Conservation (phyloP, 179 eudicot species). For the Nepenthes alata region DNA sequence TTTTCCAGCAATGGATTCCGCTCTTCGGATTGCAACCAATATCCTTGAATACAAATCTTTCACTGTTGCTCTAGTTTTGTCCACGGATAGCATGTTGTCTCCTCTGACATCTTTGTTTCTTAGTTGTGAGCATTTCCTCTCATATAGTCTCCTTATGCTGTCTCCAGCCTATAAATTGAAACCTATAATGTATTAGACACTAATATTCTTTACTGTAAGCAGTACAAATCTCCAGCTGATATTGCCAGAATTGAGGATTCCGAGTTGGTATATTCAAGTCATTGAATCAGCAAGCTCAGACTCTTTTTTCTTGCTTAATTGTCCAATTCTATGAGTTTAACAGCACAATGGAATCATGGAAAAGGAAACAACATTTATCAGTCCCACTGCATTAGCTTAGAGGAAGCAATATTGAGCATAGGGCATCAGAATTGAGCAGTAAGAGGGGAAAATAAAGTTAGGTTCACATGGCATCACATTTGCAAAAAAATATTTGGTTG, state of each 20-base stretch:
- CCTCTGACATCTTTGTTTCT: conserved; percentile 64
- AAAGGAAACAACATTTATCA: background rate
- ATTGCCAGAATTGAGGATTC: too few relatives aligned
- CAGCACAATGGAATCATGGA: background rate
- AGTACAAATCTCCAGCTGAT: background rate
- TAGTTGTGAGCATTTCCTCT: conserved; percentile 70
- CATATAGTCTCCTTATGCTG: conserved; percentile 54
- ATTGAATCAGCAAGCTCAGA: too few relatives aligned
- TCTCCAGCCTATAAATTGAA: conserved; percentile 53
- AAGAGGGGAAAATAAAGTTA: too few relatives aligned
- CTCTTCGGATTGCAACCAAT: conserved; percentile 76
- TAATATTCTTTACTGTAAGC: background rate
- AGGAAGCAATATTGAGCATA: background rate
- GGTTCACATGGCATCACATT: too few relatives aligned
- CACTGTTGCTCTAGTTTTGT: conserved; percentile 65
- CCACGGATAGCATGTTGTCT: conserved; percentile 50
- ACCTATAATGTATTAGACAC: background rate
- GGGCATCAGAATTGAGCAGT: too few relatives aligned
- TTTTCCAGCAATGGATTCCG: conserved; percentile 67
- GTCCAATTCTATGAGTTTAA: background rate
- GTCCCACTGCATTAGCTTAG: background rate
- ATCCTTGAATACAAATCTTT: conserved; percentile 84
- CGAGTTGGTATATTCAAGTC: too few relatives aligned
- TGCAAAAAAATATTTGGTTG: too few relatives aligned
- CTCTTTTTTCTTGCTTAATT: too few relatives aligned